Evolutionary conservation across 2,329 filamentous ascomycete genomes (phyloP).

Genomic region (Bisporella sp.): DNA sequence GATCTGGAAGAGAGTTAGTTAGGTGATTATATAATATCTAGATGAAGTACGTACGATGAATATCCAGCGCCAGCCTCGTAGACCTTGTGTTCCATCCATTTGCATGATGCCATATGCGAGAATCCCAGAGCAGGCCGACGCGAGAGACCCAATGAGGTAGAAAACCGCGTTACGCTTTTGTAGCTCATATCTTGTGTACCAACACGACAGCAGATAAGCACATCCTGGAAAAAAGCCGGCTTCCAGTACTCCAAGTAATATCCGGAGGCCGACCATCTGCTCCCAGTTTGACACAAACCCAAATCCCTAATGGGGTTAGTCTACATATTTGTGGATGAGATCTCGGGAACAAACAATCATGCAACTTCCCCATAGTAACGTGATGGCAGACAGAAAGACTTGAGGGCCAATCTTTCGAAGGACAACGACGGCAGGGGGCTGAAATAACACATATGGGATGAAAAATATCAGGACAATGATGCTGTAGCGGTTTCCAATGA

Average conservation of each 20-base stretch:
- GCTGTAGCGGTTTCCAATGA: conserved; percentile 28
- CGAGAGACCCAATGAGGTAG: conserved; percentile 61
- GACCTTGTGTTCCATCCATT: conserved; percentile 27
- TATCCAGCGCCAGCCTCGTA: conserved; percentile 33
- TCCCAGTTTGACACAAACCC: conserved; percentile 26
- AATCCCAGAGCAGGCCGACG: conserved; percentile 60
- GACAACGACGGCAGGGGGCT: conserved; percentile 63
- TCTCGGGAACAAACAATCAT: conserved; percentile 30
- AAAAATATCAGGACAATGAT: conserved; percentile 69
- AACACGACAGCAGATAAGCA: conserved; percentile 32
- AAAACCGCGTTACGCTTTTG: conserved; percentile 64
- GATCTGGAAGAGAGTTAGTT: conserved; percentile 26
- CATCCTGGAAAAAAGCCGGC: conserved; percentile 27
- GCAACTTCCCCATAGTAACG: conserved; percentile 34
- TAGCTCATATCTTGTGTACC: conserved; percentile 49
- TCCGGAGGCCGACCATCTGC: conserved; percentile 31
- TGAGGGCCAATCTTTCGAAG: conserved; percentile 60
- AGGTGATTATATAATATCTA: conserved; percentile 18
- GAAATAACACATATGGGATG: conserved; percentile 64
- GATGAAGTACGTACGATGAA: conserved; percentile 33
- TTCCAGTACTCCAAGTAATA: conserved; percentile 12
- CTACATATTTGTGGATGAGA: neutral
- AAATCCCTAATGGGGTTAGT: conserved; percentile 7
- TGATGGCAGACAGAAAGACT: conserved; percentile 44
- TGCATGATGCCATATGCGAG: conserved; percentile 58